Conservation (phyloP, 257 asterid genomes). For the Mentha longifolia region DNA sequence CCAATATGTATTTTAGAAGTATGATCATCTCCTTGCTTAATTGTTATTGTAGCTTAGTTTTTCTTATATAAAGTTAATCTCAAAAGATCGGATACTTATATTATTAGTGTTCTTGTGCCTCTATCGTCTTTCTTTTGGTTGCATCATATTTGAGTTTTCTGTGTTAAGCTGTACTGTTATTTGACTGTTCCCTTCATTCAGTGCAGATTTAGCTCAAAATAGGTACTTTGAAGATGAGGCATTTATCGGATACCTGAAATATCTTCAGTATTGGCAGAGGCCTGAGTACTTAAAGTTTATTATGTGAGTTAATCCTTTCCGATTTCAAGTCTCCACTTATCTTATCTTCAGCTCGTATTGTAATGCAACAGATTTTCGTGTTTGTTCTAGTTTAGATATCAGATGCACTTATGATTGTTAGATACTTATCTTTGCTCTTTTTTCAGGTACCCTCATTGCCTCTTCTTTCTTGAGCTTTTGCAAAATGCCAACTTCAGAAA, state of each 20-base stretch:
- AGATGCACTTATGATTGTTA: not conserved
- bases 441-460: conserved; percentile 92
- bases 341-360: not conserved
- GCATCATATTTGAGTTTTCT: not conserved
- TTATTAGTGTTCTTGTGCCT: not conserved
- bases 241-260: conserved; percentile 85
- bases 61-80: too few species aligned
- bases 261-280: conserved; percentile 95
- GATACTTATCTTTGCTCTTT: conserved; percentile 17
- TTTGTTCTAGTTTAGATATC: not conserved
- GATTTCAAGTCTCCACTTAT: conserved; percentile 1
- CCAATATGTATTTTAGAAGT: not conserved
- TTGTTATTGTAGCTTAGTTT: too few species aligned
- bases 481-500: conserved; percentile 79
- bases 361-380: not conserved
- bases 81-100: too few species aligned
- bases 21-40: too few species aligned
- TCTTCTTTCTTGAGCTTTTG: conserved; percentile 88
- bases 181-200: conserved; percentile 32
- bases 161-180: not conserved
- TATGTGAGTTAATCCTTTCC: conserved; percentile 51
- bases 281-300: conserved; percentile 86
- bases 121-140: not conserved
- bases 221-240: conserved; percentile 94
- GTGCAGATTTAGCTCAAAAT: conserved; percentile 94